Evolutionary conservation across 345 rosid genomes (phyloP), one percentile per base, ranked within the genome.

Genomic region (Hibiscus tridactylites): DNA sequence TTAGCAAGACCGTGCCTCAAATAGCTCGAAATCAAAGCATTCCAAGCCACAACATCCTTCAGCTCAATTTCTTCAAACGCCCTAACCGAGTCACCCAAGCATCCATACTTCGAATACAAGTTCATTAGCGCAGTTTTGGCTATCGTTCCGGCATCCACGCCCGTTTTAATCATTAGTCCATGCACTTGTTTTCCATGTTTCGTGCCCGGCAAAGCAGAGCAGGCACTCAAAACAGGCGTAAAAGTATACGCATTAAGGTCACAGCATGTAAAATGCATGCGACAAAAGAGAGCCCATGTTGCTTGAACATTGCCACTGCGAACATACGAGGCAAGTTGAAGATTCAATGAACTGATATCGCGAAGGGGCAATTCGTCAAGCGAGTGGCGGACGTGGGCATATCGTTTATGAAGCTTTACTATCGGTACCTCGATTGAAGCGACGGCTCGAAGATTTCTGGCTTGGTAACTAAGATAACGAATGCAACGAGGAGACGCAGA

Each of bases 31-130:
- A 88, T 82, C 86, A 92, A 76, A 71, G 92, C 88, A 71, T 92
- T 92, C 91, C 94, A 90, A 35, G 84, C 74, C 33, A 88, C 92
- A 16, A 83, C 88, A 79, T 92, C 92, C 78, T 77, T 84, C 9
- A 62, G 75, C 68, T 82, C 84, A 49, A 87, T 74, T 65, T 87
- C 88, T 57, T 82, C 80, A 57, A 90, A 92, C 8, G 79, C 91
- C 65, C 64, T 80, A 50, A 81, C 74, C 0, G 92, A 84, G 9
- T 85, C 88, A 71, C 9, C 70, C 76, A 92, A 77, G 58, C 15
- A 49, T 10, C 88, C 86, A 13, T 69, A 65, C 82, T 88, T 90
- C 2, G 91, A 87, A 74, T 90, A 92, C 88, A 92, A 77, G 79
- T 92, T 68, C 74, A 92, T 74, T 52, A 90, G 74, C 6, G 97